Base-by-base conservation (phyloP, 139 green algal genomes). In the Chlorella sorokiniana region DNA sequence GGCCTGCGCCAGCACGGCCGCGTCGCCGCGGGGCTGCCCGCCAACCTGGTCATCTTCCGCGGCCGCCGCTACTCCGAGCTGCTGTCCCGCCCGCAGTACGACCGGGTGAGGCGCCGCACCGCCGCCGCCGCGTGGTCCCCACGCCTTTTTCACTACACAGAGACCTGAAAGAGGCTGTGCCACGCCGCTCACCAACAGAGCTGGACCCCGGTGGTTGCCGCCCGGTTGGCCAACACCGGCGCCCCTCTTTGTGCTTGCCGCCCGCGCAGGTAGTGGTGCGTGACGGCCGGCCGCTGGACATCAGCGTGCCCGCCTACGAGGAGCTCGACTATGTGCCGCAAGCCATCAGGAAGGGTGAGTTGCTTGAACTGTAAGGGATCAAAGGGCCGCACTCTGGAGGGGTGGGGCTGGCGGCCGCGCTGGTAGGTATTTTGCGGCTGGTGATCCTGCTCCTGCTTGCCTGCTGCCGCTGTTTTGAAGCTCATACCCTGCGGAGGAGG, bases 31-130 rank as follows among this genome's bases (percentile, higher is more conserved):
- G 92, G 91, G 25, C 72, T 73, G 20, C 76, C 77, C 37, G 92
- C 92, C 31, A 63, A 95, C 82, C 81, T 95, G n/a, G 87, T 95
- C 8, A 54, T 94, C 41, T 93, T 95, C 71, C 82, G 82, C 14
- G 91, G 64, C 31, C 83, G 91, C 20, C 62, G 65, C n/a, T 94
- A 91, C 82, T 88, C 78, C 33, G 91, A 95, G 82, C 78, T 93
- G 27, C 82, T 95, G 18, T 89, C 88, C 4, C 83, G 92, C 1
- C 88, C 89, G 54, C 75, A 81, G 75, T 62, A 48, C 20, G 75
- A 81, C 59, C 56, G 75, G 40, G 75, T 78, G 54, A 8, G 54
- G 54, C 4, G 54, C 54, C n/a, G 54, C 54, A 29, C 54, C n/a
- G 61, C 61, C 3, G 61, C 61, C 23, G 61, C 31, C 54, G 54